Percentiles rank a stretch among this genome's conserved stretches.
These are phyloP conservation scores for Penicillium sclerotigenum DNA, from an alignment of 2,329 filamentous ascomycete species.

Conservation along the genomic window DNA sequence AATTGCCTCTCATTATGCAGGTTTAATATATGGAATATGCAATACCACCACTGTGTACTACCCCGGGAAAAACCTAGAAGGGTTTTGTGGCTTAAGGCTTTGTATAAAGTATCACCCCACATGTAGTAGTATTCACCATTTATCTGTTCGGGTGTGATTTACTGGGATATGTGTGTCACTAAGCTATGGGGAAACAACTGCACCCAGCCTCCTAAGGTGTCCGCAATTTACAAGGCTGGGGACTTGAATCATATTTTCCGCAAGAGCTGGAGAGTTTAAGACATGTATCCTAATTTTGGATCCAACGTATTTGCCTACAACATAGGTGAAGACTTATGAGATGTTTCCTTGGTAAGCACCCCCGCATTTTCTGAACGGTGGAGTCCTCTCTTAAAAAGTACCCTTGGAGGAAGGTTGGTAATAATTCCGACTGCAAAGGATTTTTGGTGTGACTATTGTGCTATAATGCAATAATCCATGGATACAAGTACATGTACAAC, in stretches of 20 bases:
- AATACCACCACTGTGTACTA: not conserved
- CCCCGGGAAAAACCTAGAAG: not conserved
- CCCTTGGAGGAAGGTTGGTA: not conserved
- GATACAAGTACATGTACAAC: not conserved
- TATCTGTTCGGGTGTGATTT: not conserved
- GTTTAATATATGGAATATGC: not conserved
- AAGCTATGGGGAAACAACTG: too few species aligned
- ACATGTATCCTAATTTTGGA: not conserved
- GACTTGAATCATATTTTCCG: not conserved
- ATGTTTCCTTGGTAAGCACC: too few species aligned
- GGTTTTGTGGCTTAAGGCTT: not conserved
- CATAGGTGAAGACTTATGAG: too few species aligned
- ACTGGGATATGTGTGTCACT: not conserved
- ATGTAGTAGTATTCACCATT: not conserved
- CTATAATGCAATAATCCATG: not conserved
- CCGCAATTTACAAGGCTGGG: not conserved
- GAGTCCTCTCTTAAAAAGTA: not conserved
- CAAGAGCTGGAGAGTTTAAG: conserved; percentile 1
- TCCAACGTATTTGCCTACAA: too few species aligned
- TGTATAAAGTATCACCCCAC: not conserved
- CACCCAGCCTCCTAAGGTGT: not conserved
- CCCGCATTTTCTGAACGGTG: not conserved
- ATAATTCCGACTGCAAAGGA: too few species aligned
- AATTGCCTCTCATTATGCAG: not conserved
- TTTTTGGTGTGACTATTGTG: not conserved